phyloP scores from a whole-genome alignment of 495 filamentous ascomycete genomes.

The Ascodesmis nigricans region DNA sequence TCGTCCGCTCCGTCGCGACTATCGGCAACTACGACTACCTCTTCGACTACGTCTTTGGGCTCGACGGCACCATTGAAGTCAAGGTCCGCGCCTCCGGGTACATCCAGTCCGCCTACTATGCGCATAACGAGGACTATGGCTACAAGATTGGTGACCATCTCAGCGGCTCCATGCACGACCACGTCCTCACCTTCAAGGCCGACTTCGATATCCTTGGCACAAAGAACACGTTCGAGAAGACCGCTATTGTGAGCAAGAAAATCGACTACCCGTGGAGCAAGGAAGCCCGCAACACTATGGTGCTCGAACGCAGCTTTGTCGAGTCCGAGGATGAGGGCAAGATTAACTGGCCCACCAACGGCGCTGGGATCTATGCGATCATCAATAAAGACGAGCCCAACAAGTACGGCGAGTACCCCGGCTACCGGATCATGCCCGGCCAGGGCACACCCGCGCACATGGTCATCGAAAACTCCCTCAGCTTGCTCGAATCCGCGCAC shows the following conservation, averaged over 20 bases:
- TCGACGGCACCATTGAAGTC: constrained; percentile 34
- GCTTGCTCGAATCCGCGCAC: constrained; percentile 26
- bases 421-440: constrained; percentile 30
- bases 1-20: constrained; percentile 27
- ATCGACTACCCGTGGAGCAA: constrained; percentile 27
- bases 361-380: constrained; percentile 29
- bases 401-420: constrained; percentile 32
- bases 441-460: constrained; percentile 26
- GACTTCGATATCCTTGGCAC: constrained; percentile 33
- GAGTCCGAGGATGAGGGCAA: constrained; percentile 28
- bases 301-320: constrained; percentile 26
- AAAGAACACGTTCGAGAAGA: constrained; percentile 28
- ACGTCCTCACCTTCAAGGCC: constrained; percentile 37
- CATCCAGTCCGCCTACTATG: constrained; percentile 32
- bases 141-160: constrained; percentile 33
- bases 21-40: constrained; percentile 36
- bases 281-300: constrained; percentile 33
- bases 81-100: constrained; percentile 36
- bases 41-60: constrained; percentile 31
- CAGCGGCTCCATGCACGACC: constrained; percentile 36
- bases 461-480: constrained; percentile 29
- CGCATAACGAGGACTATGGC: constrained; percentile 33
- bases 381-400: constrained; percentile 32
- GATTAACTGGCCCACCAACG: constrained; percentile 32
- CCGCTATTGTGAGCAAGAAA: constrained; percentile 23